Conservation (phyloP, 495 filamentous ascomycete genomes). For the Darksidea phi region DNA sequence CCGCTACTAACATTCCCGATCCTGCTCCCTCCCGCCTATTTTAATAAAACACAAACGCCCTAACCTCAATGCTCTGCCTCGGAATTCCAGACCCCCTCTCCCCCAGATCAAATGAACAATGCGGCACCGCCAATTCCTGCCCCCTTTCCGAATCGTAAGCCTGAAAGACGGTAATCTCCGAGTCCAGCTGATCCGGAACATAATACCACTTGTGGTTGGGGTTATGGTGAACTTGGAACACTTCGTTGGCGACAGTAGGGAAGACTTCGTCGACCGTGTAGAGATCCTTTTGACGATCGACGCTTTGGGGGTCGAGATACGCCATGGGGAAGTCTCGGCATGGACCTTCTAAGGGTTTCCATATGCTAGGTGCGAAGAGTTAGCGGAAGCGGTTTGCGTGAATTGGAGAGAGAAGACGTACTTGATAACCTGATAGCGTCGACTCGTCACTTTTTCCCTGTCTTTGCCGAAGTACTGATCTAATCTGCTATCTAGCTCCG, state of each 20-base stretch:
- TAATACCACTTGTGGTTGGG: conserved; percentile 22
- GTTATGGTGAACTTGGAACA: conserved; percentile 17
- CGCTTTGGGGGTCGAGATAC: conserved; percentile 13
- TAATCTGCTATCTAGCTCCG: conserved; percentile 13
- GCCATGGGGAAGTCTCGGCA: conserved; percentile 20
- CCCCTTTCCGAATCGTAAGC: conserved; percentile 18
- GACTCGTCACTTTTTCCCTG: not conserved
- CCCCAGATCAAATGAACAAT: conserved; percentile 23
- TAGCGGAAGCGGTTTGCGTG: not conserved
- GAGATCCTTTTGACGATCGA: conserved; percentile 13
- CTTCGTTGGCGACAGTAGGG: conserved; percentile 21
- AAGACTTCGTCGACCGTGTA: conserved; percentile 22
- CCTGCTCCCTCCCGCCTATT: too few species aligned
- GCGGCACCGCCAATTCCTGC: conserved; percentile 16
- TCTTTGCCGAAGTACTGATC: conserved; percentile 18
- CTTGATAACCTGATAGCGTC: conserved; percentile 22
- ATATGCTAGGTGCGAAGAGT: not conserved
- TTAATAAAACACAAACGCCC: conserved; percentile 19
- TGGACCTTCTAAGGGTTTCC: conserved; percentile 6
- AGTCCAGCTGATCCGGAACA: conserved; percentile 21
- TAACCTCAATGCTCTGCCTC: conserved; percentile 22
- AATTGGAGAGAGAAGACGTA: not conserved
- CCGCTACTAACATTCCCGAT: too few species aligned
- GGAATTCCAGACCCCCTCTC: conserved; percentile 13
- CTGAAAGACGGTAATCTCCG: conserved; percentile 16